A percentile compares a stretch with the other conserved stretches of the same genome.
Evolutionary conservation across 768 basidiomycete species (phyloP).

Genomic region (Naganishia antarctica): DNA sequence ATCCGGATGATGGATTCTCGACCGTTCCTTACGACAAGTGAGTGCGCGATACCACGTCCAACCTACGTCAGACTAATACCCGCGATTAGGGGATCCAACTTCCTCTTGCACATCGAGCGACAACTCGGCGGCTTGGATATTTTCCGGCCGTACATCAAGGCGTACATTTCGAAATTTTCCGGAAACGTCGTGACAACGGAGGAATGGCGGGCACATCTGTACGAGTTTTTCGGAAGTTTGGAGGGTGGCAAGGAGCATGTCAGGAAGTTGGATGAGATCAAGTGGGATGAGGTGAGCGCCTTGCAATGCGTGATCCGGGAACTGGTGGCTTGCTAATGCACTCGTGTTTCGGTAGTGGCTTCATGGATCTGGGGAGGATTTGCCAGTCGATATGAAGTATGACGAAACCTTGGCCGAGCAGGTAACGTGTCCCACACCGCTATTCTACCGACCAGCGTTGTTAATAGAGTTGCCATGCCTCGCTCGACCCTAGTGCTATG

Average conservation of each 20-base stretch:
- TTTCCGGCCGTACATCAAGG: constrained; percentile 75
- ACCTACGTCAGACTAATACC: no score
- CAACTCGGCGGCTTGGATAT: constrained; percentile 74
- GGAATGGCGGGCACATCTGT: constrained; percentile 77
- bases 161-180: constrained; percentile 75
- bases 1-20: constrained; percentile 70
- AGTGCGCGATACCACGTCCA: neutral
- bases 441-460: no score
- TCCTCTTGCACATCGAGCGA: constrained; percentile 74
- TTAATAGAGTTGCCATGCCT: no score
- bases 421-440: constrained; percentile 52
- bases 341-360: constrained; percentile 61
- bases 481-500: constrained; percentile 52
- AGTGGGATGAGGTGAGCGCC: constrained; percentile 65
- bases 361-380: constrained; percentile 67
- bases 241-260: constrained; percentile 62
- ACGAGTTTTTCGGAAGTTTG: constrained; percentile 59
- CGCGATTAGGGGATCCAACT: constrained; percentile 65
- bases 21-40: constrained; percentile 62
- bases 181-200: constrained; percentile 74
- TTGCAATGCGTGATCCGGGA: neutral
- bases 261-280: constrained; percentile 62
- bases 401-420: constrained; percentile 66
- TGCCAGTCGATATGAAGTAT: constrained; percentile 71
- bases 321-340: no score